These are phyloP conservation scores for Metschnikowia lachancei DNA, from an alignment of 805 yeast genomes.

Conservation along the genomic window DNA sequence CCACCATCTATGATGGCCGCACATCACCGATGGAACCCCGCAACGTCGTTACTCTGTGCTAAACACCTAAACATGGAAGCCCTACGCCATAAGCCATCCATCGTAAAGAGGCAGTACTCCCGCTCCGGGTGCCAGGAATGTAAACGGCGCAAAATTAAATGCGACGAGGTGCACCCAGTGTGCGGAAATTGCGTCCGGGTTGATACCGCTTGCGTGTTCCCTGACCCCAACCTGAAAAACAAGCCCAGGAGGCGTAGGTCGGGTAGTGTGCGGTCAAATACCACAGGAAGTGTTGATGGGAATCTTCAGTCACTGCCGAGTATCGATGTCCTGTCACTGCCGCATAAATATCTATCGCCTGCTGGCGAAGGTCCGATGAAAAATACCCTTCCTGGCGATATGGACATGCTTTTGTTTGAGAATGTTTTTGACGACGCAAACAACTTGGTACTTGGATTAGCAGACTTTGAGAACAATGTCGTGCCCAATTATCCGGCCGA, in stretches of 20 bases:
- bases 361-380: not conserved
- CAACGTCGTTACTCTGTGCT: too few species aligned
- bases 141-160: constrained; percentile 23
- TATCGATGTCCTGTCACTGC: too few species aligned
- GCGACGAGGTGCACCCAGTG: constrained; percentile 20
- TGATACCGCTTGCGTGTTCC: constrained; percentile 14
- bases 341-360: not conserved
- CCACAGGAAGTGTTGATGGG: not conserved
- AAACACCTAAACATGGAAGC: constrained; percentile 5
- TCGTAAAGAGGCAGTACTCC: constrained; percentile 20
- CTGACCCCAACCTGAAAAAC: constrained; percentile 13
- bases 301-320: not conserved
- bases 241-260: constrained; percentile 8
- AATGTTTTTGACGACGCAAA: constrained; percentile 22
- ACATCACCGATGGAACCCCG: not conserved
- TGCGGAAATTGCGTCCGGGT: constrained; percentile 20
- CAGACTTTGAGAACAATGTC: constrained; percentile 18
- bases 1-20: not conserved
- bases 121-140: constrained; percentile 23
- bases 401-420: constrained; percentile 19
- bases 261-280: not conserved
- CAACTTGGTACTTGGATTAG: constrained; percentile 18
- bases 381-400: not conserved
- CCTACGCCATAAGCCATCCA: constrained; percentile 5
- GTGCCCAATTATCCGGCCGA: not conserved